Base-by-base conservation (phyloP, 129 eudicot genomes). In the Pittosporum tobira region DNA sequence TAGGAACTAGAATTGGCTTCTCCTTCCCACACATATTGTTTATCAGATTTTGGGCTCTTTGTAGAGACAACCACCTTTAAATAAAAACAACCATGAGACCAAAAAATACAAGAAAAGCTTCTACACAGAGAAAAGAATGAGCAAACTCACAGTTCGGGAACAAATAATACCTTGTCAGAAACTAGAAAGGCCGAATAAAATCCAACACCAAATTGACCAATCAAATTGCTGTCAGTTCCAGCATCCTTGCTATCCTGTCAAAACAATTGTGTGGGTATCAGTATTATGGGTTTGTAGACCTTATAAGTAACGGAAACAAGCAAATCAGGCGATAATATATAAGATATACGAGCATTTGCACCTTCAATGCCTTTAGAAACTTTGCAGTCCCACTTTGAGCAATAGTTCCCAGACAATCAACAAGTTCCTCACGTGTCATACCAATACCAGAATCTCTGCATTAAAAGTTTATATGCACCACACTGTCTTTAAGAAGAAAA, bases 371-470 rank as follows among this genome's bases (percentile, higher is more conserved):
- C 62, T 80, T 90, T 24, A 90, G 53, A 65, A 86, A 91, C 82
- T 90, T 90, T 0, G 97, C 97, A 30, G 97, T 90, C 68, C 97
- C 97, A 82, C 97, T 90, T 59, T 90, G 95, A 2, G 97, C 97
- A 59, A 90, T 90, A 5, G 97, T 90, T 61, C 97, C 97, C 63
- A 90, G 87, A 61, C 95, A 90, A 64, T 90, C 97, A 70, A 90
- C 87, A 60, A 90, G 82, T 68, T 90, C 97, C 56, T 83, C 79
- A 38, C 77, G 96, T 4, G 96, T 91, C 99, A 91, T 91, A 59
- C 99, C 96, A 62, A 91, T 87, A 38, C 96, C 99, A 65, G 96
- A 51, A 74, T 87, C 96, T 65, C 99, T 91, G 77, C 29, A 78
- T 14, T n/a, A n/a, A 40, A 4, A 40, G 59, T n/a, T n/a, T 1